These are phyloP conservation scores for Phytophthora citricola DNA, from an alignment of 352 stramenopile species.

Conservation along the genomic window DNA sequence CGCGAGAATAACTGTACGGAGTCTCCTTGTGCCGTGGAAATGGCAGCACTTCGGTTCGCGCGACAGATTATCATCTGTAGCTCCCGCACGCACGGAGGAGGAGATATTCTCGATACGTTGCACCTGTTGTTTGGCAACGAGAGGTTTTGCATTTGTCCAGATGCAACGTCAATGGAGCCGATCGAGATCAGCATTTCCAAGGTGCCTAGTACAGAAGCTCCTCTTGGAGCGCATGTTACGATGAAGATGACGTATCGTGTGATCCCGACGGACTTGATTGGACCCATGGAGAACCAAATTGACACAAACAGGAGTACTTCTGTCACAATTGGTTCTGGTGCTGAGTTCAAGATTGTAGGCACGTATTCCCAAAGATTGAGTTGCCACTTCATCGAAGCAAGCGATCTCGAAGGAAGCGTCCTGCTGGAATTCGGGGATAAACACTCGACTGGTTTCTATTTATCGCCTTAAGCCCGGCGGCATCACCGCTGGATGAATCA, in stretches of 20 bases:
- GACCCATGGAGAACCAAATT: constrained; percentile 13
- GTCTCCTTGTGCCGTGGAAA: constrained; percentile 26
- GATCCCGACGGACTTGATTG: constrained; percentile 32
- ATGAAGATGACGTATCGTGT: constrained; percentile 56
- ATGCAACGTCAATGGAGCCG: constrained; percentile 45
- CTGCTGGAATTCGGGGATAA: too few species aligned
- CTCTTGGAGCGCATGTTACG: constrained; percentile 39
- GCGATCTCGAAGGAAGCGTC: constrained; percentile 32
- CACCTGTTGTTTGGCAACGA: constrained; percentile 56
- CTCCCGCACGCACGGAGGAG: constrained; percentile 66
- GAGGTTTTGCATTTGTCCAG: constrained; percentile 63
- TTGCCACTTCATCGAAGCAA: constrained; percentile 29
- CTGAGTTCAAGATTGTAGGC: constrained; percentile 41
- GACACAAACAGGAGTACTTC: constrained; percentile 1
- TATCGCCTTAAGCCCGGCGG: too few species aligned
- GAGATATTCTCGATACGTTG: constrained; percentile 73
- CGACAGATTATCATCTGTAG: constrained; percentile 65
- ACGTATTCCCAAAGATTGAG: constrained; percentile 39
- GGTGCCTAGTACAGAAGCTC: neutral
- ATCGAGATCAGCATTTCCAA: constrained; percentile 48
- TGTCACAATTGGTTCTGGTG: neutral
- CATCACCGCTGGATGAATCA: too few species aligned
- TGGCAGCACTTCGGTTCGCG: constrained; percentile 64
- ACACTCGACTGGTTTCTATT: too few species aligned
- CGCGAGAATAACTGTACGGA: neutral